phyloP scores from a whole-genome alignment of 2,329 filamentous ascomycete species.

The Aureobasidium musti region DNA sequence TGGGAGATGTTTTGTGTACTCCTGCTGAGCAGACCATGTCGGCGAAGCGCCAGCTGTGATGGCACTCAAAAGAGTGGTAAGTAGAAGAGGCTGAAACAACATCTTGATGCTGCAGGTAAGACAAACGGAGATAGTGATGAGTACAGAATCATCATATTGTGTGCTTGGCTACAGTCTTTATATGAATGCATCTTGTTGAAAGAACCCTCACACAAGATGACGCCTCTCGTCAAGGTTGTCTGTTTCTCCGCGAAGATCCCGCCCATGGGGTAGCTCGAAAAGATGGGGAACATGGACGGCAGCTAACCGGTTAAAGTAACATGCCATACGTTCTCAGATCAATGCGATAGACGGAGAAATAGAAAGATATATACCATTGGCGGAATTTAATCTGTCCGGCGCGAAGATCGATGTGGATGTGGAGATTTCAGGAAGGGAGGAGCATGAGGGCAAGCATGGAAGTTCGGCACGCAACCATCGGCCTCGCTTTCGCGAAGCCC shows the following conservation, averaged over 20 bases:
- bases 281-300: slow-evolving; percentile 13
- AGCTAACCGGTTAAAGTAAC: slow-evolving; percentile 16
- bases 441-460: slow-evolving; percentile 7
- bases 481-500: background rate
- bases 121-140: background rate
- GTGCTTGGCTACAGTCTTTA: background rate
- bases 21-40: slow-evolving; percentile 38
- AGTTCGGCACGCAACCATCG: slow-evolving; percentile 6
- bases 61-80: slow-evolving; percentile 31
- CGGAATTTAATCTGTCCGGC: slow-evolving; percentile 14
- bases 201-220: slow-evolving; percentile 16
- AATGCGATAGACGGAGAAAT: background rate
- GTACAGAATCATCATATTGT: background rate
- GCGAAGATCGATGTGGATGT: slow-evolving; percentile 12
- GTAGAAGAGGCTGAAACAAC: slow-evolving; percentile 28
- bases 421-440: slow-evolving; percentile 12
- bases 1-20: slow-evolving; percentile 35
- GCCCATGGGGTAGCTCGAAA: slow-evolving; percentile 20
- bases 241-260: slow-evolving; percentile 25
- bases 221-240: slow-evolving; percentile 6
- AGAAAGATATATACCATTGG: background rate
- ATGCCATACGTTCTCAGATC: slow-evolving; percentile 3
- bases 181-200: background rate
- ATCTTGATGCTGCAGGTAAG: slow-evolving; percentile 2
- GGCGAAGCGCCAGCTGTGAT: slow-evolving; percentile 33